Base-by-base conservation (phyloP, 352 stramenopile species). In the Pythium utonaiense region DNA sequence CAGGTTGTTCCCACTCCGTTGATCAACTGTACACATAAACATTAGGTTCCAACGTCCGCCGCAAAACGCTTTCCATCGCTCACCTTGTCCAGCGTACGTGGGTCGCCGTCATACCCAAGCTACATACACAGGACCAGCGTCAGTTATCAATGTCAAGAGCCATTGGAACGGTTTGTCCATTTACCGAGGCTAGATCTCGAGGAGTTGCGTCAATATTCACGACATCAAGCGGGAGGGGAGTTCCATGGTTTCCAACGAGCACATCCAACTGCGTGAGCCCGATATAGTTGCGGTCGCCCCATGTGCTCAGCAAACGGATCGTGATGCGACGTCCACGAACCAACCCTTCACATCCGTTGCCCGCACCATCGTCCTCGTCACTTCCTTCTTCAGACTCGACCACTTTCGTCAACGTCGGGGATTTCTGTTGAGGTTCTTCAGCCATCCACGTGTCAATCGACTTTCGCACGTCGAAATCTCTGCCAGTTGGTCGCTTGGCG, bases 1-100 rank as follows among this genome's bases (percentile, higher is more conserved):
- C 74, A 95, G 3, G 88, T 97, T 24, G 69, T 74, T 8, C 82
- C 76, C 8, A 89, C 65, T 1, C 88, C 86, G 60, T 97, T 89
- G 9, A 97, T 64, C 12, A 97, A 62, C 81, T 93, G 33, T 12
- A 52, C 13, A 19, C 25, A 36, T 13, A 51, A 3, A 5, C 5
- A 24, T 52, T 21, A 31, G 25, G 5, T 8, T 17, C 44, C 24
- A 19, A 3, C 19, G 62, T 36, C 55, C 1, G 19, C 0, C 25
- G 45, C 25, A 19, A 52, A 8, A 1, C 16, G 3, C 27, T 42
- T 33, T 52, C 40, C 41, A n/a, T 3, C 8, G 24, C 60, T 5
- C 38, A 93, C 80, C 67, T 97, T 97, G 62, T 95, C 84, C 6
- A 95, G 64, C 3, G 87, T 96, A n/a, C 91, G 65, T 22, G 89